A percentile compares a stretch with the other conserved stretches of the same genome.
Evolutionary conservation across 495 filamentous ascomycete genomes (phyloP).

Genomic region (Jackrogersella multiformis): DNA sequence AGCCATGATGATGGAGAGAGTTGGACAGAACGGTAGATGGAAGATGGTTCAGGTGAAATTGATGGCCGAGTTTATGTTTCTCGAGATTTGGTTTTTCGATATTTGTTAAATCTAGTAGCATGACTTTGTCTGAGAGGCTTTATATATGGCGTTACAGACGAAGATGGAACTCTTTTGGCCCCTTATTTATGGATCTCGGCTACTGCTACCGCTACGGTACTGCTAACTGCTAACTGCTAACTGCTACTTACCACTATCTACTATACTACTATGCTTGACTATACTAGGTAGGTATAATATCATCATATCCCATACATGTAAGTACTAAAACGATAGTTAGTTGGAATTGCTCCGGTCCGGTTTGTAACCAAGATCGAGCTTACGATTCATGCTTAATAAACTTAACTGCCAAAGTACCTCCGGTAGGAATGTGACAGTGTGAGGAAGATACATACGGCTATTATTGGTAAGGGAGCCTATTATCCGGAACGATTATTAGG

Average conservation of each 20-base stretch:
- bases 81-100: neutral
- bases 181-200: slow-evolving; percentile 14
- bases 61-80: too few relatives aligned
- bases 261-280: too few relatives aligned
- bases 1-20: slow-evolving; percentile 26
- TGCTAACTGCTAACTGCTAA: too few relatives aligned
- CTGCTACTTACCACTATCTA: too few relatives aligned
- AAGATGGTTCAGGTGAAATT: too few relatives aligned
- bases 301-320: neutral
- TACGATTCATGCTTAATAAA: neutral
- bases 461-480: too few relatives aligned
- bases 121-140: neutral
- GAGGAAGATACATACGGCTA: neutral
- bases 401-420: neutral
- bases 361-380: neutral
- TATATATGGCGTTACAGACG: slow-evolving; percentile 2
- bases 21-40: too few relatives aligned
- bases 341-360: slow-evolving; percentile 1
- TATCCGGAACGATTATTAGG: neutral
- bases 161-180: slow-evolving; percentile 6
- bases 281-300: too few relatives aligned
- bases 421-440: neutral
- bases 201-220: neutral
- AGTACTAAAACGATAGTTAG: neutral
- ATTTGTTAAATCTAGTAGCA: neutral